Conservation (phyloP, 2,329 filamentous ascomycete species). For the Davidsoniella eucalypti region DNA sequence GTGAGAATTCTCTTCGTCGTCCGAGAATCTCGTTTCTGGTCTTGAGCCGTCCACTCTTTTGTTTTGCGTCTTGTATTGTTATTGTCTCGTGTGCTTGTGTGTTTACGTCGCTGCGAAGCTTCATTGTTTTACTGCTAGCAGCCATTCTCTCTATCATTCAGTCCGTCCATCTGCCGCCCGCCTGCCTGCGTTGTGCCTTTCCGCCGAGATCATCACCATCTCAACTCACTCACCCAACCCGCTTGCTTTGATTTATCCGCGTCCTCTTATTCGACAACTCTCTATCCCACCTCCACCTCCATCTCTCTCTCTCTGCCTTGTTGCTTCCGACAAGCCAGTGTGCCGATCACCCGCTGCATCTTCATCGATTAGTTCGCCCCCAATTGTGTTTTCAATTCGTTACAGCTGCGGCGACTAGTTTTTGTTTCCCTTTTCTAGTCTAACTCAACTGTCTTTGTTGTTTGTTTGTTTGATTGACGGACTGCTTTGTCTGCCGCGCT, state of each 20-base stretch:
- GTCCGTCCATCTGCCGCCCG: slow-evolving; percentile 2
- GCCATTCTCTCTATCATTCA: neutral
- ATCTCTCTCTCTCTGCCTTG: neutral
- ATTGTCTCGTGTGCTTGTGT: slow-evolving; percentile 7
- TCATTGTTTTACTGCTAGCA: neutral
- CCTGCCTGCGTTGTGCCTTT: neutral
- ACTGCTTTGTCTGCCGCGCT: neutral
- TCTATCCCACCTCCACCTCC: neutral
- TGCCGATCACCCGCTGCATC: neutral
- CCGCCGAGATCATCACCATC: neutral
- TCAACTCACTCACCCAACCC: neutral
- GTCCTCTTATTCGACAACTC: neutral
- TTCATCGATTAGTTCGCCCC: neutral
- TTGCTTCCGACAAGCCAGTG: no score
- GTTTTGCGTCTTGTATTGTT: slow-evolving; percentile 10
- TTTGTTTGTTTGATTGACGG: neutral
- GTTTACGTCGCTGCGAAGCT: slow-evolving; percentile 2
- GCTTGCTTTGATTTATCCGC: neutral
- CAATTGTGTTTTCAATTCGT: slow-evolving; percentile 11
- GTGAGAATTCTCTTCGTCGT: slow-evolving; percentile 28
- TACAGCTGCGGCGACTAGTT: slow-evolving; percentile 3
- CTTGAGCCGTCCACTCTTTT: slow-evolving; percentile 21
- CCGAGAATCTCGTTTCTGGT: slow-evolving; percentile 29
- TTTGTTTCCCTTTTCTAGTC: neutral
- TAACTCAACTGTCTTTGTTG: neutral